Base-by-base conservation (phyloP, 2,329 filamentous ascomycete genomes). In the Aspergillus phoenicis region DNA sequence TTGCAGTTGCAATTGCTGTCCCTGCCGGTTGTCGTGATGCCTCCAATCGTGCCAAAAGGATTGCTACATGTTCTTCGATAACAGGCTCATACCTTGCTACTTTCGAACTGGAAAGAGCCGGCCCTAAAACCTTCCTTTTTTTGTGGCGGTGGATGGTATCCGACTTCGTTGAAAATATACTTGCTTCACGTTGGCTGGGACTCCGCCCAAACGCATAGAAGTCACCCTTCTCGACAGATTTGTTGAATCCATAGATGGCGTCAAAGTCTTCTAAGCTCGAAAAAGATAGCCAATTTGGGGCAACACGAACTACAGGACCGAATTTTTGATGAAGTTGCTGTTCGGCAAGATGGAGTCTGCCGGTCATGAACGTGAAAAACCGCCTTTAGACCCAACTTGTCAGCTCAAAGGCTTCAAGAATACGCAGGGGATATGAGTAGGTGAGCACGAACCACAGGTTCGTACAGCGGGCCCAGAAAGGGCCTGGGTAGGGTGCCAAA, bases 401-500 rank as follows among this genome's bases (percentile, higher is more conserved):
- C 24, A 51, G 47, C 30, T 17, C 26, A 51, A 51, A 5, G 17
- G 38, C 17, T 30, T 7, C 15, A n/a, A 33, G 26, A 45, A 30
- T 8, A 15, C 5, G 10, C n/a, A 17, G 15, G 11, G 24, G 53
- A n/a, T 33, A 28, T n/a, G 22, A 8, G 39, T 45, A 22, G 47
- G 17, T 20, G 20, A 30, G 20, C n/a, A 62, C 62, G 20, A 30
- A 66, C 60, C 64, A 66, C 8, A 63, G 28, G 52, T 66, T 64
- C 7, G 66, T 65, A 26, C 66, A 55, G 5, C 56, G 59, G 20
- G 85, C 86, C 41, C 89, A 70, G 53, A 88, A 77, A 0, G 88
- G 88, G 1, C 88, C 88, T 1, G 87, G 88, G 66, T 89, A 88
- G 60, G 83, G 85, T 30, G 86, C 83, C 11, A 90, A 76, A 7